Evolutionary conservation across 371 early-diverging fungal genomes (phyloP).

Genomic region (Fennellomyces sp.): DNA sequence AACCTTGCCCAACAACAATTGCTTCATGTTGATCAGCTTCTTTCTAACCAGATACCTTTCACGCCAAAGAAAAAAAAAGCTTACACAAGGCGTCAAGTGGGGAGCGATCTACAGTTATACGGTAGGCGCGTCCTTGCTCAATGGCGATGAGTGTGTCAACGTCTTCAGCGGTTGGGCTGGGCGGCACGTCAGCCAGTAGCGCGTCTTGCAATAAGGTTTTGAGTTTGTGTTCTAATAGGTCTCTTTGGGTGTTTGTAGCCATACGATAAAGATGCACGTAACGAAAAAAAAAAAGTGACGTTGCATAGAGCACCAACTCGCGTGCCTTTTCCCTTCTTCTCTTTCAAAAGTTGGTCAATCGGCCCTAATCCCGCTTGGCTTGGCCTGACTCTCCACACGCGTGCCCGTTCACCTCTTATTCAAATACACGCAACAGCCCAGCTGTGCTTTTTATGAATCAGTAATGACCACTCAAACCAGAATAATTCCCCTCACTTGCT

Average conservation of each 20-base stretch:
- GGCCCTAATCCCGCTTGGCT: no score
- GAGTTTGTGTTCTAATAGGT: slow-evolving; percentile 9
- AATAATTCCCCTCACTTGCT: slow-evolving; percentile 79
- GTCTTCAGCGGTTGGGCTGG: slow-evolving; percentile 22
- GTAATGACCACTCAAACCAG: slow-evolving; percentile 10
- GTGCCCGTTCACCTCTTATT: no score
- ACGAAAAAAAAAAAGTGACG: neutral
- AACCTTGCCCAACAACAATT: slow-evolving; percentile 36
- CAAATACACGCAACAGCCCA: no score
- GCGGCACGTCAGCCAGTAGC: slow-evolving; percentile 23
- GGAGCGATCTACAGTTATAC: slow-evolving; percentile 30
- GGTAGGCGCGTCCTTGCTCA: slow-evolving; percentile 41
- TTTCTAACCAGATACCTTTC: no score
- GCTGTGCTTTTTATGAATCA: slow-evolving; percentile 1
- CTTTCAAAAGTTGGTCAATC: no score
- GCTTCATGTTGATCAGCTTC: no score
- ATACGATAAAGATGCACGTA: neutral
- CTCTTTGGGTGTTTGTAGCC: neutral
- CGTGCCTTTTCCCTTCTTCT: no score
- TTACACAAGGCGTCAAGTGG: slow-evolving; percentile 35
- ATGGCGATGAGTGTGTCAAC: slow-evolving; percentile 36
- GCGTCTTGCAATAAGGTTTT: slow-evolving; percentile 28
- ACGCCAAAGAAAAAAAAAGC: neutral
- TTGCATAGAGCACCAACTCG: no score
- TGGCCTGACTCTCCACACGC: no score